A percentile compares a stretch with the other conserved stretches of the same genome.
Evolutionary conservation across 2,329 filamentous ascomycete species (phyloP).

Genomic region (Orbilia ellipsospora): DNA sequence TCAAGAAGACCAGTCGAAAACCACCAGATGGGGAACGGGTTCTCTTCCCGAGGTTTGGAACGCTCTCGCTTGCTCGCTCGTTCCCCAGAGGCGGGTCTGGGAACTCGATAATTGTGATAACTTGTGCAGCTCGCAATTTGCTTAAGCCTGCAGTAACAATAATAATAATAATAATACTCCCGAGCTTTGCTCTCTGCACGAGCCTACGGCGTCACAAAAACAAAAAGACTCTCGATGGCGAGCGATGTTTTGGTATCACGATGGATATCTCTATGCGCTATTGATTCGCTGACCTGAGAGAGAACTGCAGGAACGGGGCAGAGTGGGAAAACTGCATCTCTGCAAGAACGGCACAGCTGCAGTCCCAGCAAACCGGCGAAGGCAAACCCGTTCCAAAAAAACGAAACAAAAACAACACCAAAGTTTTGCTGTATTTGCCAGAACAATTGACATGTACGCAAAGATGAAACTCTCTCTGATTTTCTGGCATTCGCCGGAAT

Average conservation of each 20-base stretch:
- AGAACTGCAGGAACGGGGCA: conserved; percentile 47
- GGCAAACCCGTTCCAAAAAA: conserved; percentile 34
- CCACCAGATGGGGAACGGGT: conserved; percentile 53
- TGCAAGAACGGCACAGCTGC: conserved; percentile 42
- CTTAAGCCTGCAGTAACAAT: conserved; percentile 31
- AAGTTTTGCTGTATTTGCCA: conserved; percentile 18
- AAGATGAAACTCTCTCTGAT: conserved; percentile 51
- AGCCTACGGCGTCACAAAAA: conserved; percentile 51
- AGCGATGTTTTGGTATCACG: conserved; percentile 30
- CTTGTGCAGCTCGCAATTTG: conserved; percentile 50
- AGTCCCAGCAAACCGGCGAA: conserved; percentile 25
- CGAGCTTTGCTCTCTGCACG: conserved; percentile 26
- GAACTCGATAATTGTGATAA: conserved; percentile 40
- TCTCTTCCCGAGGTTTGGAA: conserved; percentile 49
- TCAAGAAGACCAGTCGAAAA: conserved; percentile 4
- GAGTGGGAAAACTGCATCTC: conserved; percentile 18
- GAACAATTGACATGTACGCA: conserved; percentile 19
- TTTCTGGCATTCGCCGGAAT: conserved; percentile 24
- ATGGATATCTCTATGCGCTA: conserved; percentile 10
- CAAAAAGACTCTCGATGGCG: conserved; percentile 1
- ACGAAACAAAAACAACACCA: conserved; percentile 56
- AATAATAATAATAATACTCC: conserved; percentile 5
- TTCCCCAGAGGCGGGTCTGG: conserved; percentile 47
- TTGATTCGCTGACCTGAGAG: conserved; percentile 20
- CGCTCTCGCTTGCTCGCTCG: conserved; percentile 28